phyloP scores from a whole-genome alignment of 139 green algal genomes.

The Choricystis sp. region DNA sequence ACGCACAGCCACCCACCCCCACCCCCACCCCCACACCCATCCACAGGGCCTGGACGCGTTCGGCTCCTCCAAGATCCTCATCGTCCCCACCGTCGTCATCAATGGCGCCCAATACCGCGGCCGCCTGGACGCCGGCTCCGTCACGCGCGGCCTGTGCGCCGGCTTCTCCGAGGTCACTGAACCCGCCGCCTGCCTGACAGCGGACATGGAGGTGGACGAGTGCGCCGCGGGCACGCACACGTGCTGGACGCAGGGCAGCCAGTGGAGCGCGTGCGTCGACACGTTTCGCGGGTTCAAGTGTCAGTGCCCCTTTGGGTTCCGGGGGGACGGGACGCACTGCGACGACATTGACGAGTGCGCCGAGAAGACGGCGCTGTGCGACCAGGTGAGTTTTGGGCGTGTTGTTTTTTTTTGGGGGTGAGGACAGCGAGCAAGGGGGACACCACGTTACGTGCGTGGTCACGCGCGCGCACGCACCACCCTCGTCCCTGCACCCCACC shows the following conservation, averaged over 20 bases:
- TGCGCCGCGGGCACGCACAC: constrained; percentile 18
- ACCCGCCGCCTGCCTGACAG: constrained; percentile 33
- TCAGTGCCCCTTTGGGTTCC: constrained; percentile 21
- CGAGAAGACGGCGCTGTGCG: constrained; percentile 12
- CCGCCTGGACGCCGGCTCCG: constrained; percentile 10
- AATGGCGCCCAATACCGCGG: constrained; percentile 54
- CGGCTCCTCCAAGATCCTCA: constrained; percentile 20
- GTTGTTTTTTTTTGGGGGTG: neutral
- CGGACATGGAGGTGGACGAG: constrained; percentile 20
- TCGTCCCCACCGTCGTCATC: constrained; percentile 53
- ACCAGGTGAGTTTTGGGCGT: constrained; percentile 19
- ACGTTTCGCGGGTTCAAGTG: constrained; percentile 55
- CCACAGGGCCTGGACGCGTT: constrained; percentile 14
- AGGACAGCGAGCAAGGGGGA: neutral
- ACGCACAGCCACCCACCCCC: constrained; percentile 6
- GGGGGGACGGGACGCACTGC: constrained; percentile 23
- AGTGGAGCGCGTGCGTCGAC: constrained; percentile 37
- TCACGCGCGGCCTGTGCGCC: constrained; percentile 50
- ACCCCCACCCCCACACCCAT: constrained; percentile 9
- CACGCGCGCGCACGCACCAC: neutral
- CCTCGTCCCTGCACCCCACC: too few relatives aligned
- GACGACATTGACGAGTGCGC: constrained; percentile 36
- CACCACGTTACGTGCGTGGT: neutral
- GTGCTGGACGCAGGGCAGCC: constrained; percentile 24
- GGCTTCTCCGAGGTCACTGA: constrained; percentile 48